These are phyloP conservation scores for Silene vulgaris DNA, from an alignment of 179 eudicot species.

Conservation along the genomic window DNA sequence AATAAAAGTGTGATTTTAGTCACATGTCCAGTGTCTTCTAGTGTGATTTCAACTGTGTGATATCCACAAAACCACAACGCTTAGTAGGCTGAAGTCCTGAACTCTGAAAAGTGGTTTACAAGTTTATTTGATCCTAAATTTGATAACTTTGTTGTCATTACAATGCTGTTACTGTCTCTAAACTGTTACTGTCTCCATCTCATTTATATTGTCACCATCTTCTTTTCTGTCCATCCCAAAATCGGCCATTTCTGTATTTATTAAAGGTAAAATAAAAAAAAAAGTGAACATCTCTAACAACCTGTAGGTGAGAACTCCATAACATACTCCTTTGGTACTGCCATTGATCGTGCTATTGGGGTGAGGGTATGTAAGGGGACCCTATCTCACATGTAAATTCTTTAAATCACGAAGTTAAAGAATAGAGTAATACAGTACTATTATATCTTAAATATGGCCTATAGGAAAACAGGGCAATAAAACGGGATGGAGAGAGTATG, in stretches of 20 bases:
- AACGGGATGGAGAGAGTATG: no score
- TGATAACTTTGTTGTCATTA: neutral
- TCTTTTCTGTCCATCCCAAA: neutral
- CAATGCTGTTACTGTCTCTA: neutral
- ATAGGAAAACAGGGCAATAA: neutral
- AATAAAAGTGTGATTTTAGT: no score
- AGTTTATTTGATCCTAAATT: neutral
- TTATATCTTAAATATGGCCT: neutral
- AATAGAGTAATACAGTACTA: no score
- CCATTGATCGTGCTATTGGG: neutral
- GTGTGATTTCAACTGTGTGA: conserved; percentile 1
- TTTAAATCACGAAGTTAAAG: no score
- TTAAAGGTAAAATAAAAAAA: neutral
- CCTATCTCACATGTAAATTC: neutral
- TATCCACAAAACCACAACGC: neutral
- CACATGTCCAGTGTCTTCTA: neutral
- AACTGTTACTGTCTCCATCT: neutral
- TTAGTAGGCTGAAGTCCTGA: no score
- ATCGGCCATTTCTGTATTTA: neutral
- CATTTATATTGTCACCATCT: neutral
- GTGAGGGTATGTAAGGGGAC: neutral
- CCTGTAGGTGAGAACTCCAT: neutral
- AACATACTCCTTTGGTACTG: neutral
- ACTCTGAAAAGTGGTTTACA: neutral
- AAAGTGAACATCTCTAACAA: neutral